Evolutionary conservation across 495 filamentous ascomycete genomes (phyloP), one percentile per base, ranked within the genome.

Genomic region (Penicillium taxi): DNA sequence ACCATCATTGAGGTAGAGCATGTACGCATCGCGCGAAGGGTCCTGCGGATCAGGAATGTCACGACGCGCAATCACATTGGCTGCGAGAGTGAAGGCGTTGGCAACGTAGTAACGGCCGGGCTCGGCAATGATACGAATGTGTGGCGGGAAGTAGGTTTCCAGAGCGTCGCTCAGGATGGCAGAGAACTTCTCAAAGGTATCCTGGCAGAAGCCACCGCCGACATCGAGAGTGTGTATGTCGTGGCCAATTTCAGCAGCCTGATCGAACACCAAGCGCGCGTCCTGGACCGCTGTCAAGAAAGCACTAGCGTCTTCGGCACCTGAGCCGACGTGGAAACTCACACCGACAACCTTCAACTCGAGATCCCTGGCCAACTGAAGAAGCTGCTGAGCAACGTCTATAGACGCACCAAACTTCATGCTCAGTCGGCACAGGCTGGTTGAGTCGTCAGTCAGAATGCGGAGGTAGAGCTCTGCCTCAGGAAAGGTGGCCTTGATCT

Each of bases 251-350:
- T 73, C 64, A 0, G 69, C 70, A 1, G 87, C 91, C 63, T 90
- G 84, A 52, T 94, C 84, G 59, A 99, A 96, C 28, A 99, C 88
- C 33, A 64, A 55, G 31, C 89, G 80, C 3, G 91, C 87, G 52
- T 96, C 93, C 45, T 75, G 75, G 14, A 96, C 86, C 6, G 93
- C 88, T 59, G 87, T 93, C 53, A 80, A 53, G 66, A 94, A 96
- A 8, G 88, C 85, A 12, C 71, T 59, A 12, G 91, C 86, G 55
- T 96, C 91, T 37, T 87, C 86, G 21, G 93, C 87, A 12, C 91
- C 91, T 3, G 90, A 96, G 20, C 91, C 91, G 26, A 96, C 90
- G 57, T 99, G 91, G 69, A 99, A 99, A 60, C 88, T 94, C 39
- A 96, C 88, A 18, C 91, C 91, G 17, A 94, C 83, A 5, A 99